Base-by-base conservation (phyloP, 768 basidiomycete species). In the Lactarius hatsudake region DNA sequence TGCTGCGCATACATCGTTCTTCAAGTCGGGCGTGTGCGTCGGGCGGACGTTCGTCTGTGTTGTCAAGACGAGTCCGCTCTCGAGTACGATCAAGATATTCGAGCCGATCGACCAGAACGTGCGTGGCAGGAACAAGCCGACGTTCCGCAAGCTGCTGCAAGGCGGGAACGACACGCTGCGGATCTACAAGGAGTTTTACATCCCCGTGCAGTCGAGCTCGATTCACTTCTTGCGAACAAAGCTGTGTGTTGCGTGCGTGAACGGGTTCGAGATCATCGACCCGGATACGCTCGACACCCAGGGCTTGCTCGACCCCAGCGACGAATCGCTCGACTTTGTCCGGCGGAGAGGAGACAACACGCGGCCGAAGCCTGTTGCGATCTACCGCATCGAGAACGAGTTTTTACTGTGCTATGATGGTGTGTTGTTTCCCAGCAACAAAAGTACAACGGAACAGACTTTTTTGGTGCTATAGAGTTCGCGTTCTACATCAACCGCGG, bases 401-500 rank as follows among this genome's bases (percentile, higher is more conserved):
- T 98, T 99, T 78, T 78, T 99, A 60, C 79, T 99, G 42, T 99
- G 97, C 75, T 99, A 98, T 78, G 97, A 98, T 76, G 95, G 96
- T 96, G 68, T 74, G 86, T 80, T 17, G 34, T 40, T 40, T 12
- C 17, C 18, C 48, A 17, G 30, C 51, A 30, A 7, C 42, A 26
- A 2, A 30, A 7, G 60, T 58, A 23, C 38, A 32, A 38, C 18
- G 56, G 60, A 42, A 36, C 32, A 62, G 55, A 54, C 32, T 23
- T 2, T 62, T 62, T 32, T 28, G 1, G 59, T 45, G 5, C n/a
- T 2, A 42, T 72, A 97, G 97, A 98, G 79, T 99, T 98, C 75
- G 97, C 97, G 0, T 98, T 99, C 76, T 98, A 98, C 77, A 95
- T 99, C 71, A 96, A 98, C 78, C 94, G 93, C 81, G 96, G 89